phyloP scores from a whole-genome alignment of 495 filamentous ascomycete species.

The Aspergillus cristatus region DNA sequence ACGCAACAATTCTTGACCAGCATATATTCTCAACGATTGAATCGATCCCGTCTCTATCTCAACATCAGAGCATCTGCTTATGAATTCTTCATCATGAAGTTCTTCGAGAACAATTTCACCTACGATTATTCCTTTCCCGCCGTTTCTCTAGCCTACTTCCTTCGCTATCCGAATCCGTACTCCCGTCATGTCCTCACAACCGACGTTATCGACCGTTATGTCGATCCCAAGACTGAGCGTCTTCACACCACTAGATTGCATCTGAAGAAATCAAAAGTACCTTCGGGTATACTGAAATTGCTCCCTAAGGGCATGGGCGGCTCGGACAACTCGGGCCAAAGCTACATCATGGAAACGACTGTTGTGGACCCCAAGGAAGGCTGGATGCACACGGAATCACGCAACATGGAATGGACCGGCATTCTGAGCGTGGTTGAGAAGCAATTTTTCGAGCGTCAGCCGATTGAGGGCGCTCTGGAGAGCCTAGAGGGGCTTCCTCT shows the following conservation, averaged over 20 bases:
- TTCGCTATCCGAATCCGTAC: conserved; percentile 97
- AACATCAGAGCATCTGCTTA: conserved; percentile 3
- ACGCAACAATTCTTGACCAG: too few relatives aligned
- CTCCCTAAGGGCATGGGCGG: conserved; percentile 69
- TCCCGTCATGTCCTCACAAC: conserved; percentile 90
- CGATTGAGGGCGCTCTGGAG: conserved; percentile 12
- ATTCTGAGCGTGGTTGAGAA: conserved; percentile 87
- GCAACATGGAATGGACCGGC: conserved; percentile 83
- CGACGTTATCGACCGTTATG: conserved; percentile 81
- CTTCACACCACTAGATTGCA: conserved; percentile 86
- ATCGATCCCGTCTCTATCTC: neutral
- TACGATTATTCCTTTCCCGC: conserved; percentile 88
- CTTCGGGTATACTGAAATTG: conserved; percentile 70
- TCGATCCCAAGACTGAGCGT: conserved; percentile 70
- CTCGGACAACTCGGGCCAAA: conserved; percentile 61
- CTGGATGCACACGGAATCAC: conserved; percentile 77
- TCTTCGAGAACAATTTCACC: conserved; percentile 78
- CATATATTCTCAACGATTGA: too few relatives aligned
- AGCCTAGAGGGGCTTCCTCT: conserved; percentile 20
- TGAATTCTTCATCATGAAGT: conserved; percentile 58
- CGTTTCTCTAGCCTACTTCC: conserved; percentile 96
- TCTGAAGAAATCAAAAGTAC: conserved; percentile 87
- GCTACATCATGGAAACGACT: conserved; percentile 87
- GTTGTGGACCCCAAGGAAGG: conserved; percentile 83
- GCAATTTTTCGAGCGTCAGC: conserved; percentile 59